Evolutionary conservation across 768 basidiomycete genomes (phyloP), one percentile per base, ranked within the genome.

Genomic region (Rhodotorula kratochvilovae): DNA sequence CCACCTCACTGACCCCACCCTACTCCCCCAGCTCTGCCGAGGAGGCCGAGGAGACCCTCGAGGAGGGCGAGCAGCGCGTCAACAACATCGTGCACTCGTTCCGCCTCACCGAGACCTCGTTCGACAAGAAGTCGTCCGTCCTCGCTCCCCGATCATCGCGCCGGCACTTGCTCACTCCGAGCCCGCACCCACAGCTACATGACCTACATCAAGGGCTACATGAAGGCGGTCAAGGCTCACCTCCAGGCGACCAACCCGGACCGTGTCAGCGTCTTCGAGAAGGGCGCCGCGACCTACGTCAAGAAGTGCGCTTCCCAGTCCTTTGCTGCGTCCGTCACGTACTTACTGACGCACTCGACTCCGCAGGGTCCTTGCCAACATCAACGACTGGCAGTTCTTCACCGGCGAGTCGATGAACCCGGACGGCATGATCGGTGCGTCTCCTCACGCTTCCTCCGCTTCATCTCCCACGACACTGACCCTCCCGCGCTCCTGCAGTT

Each of bases 61-160:
- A 92, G 80, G 89, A 90, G 1, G 91, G 90, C 72, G 83, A 86
- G n/a, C 10, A 61, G 23, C 83, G 83, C 67, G 89, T 95, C 79
- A 98, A 93, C 88, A 92, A 98, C 81, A 85, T 98, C 74, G 87
- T 87, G 62, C 82, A 91, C 84, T 92, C 92, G 51, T 93, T 94
- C 88, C 89, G 94, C 77, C 88, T 99, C 70, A 86, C 89, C 78
- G 29, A 79, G 39, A 94, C 91, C 21, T 4, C 78, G 1, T 98
- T 93, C 81, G 92, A 96, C 84, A 98, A 97, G 83, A 95, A 94
- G 82, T 80, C 82, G 91, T 87, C 54, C 46, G 79, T 76, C 13
- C 8, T 39, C 39, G 39, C 39, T 13, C 39, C 45, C 12, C 56
- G 23, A 17, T 23, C 64, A 58, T 70, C 21, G 27, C 21, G 27